These are phyloP conservation scores for Kregervanrija fluxuum DNA, from an alignment of 805 yeast genomes.

Conservation along the genomic window DNA sequence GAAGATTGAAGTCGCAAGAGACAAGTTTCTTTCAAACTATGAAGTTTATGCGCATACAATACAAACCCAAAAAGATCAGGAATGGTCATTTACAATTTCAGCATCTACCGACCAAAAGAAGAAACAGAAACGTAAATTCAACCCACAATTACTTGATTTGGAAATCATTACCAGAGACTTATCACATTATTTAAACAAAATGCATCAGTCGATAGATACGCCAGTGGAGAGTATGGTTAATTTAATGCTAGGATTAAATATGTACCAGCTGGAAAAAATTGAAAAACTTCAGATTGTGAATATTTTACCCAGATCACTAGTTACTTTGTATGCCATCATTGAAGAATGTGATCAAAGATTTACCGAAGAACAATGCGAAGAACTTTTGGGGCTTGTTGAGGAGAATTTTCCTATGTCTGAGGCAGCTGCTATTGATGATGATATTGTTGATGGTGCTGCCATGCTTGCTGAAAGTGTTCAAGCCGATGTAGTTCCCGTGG, in stretches of 20 bases:
- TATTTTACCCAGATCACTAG: constrained; percentile 71
- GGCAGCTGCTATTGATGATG: constrained; percentile 21
- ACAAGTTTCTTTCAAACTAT: constrained; percentile 53
- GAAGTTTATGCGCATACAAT: constrained; percentile 55
- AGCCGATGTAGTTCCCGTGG: constrained; percentile 16
- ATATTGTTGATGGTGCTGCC: constrained; percentile 11
- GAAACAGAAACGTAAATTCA: constrained; percentile 23
- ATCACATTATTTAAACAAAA: constrained; percentile 32
- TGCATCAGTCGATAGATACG: constrained; percentile 29
- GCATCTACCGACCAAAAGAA: constrained; percentile 10
- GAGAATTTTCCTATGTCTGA: constrained; percentile 42
- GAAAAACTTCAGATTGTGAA: constrained; percentile 83
- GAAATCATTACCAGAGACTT: constrained; percentile 45
- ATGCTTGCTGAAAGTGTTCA: constrained; percentile 9
- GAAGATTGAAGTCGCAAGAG: constrained; percentile 44
- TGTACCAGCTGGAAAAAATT: constrained; percentile 61
- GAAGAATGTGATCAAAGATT: constrained; percentile 92
- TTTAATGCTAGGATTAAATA: constrained; percentile 36
- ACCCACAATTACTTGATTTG: constrained; percentile 34
- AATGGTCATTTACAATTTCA: constrained; percentile 36
- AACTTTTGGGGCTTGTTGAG: constrained; percentile 49
- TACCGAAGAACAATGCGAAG: constrained; percentile 54
- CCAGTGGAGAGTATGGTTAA: constrained; percentile 24
- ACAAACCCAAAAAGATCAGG: constrained; percentile 38
- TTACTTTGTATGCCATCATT: constrained; percentile 67